phyloP scores from a whole-genome alignment of 2,329 filamentous ascomycete genomes.

The Plectosphaerella sp. region DNA sequence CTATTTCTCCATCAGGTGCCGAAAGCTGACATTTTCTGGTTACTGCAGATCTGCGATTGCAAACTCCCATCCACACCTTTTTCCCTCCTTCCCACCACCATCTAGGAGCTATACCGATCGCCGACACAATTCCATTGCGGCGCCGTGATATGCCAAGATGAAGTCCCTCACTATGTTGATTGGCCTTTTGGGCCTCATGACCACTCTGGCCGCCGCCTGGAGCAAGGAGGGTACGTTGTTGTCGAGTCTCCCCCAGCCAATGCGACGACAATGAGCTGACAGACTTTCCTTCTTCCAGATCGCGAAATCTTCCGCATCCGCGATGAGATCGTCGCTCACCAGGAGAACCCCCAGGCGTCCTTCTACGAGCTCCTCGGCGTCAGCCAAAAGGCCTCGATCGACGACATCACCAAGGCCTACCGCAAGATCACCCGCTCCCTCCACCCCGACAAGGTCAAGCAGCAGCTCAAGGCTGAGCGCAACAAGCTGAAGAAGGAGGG shows the following conservation, averaged over 20 bases:
- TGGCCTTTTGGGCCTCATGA: slow-evolving; percentile 64
- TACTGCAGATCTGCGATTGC: background rate
- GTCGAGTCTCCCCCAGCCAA: background rate
- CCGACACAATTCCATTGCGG: background rate
- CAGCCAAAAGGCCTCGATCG: slow-evolving; percentile 65
- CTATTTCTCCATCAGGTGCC: background rate
- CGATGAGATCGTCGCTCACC: slow-evolving; percentile 74
- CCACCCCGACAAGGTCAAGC: slow-evolving; percentile 94
- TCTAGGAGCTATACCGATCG: background rate
- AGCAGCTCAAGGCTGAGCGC: slow-evolving; percentile 70
- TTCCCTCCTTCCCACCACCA: background rate
- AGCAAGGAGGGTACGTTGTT: slow-evolving; percentile 69
- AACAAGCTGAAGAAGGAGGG: slow-evolving; percentile 46
- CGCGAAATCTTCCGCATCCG: slow-evolving; percentile 96
- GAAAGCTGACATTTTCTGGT: background rate
- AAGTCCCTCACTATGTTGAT: slow-evolving; percentile 63
- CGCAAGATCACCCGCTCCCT: slow-evolving; percentile 78
- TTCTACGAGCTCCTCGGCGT: slow-evolving; percentile 95
- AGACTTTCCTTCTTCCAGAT: slow-evolving; percentile 48
- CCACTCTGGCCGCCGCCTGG: slow-evolving; percentile 70
- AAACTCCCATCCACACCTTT: background rate
- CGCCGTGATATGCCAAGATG: slow-evolving; percentile 53
- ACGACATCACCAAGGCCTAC: slow-evolving; percentile 92
- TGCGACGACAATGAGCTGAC: slow-evolving; percentile 3
- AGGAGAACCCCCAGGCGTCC: slow-evolving; percentile 68